These are phyloP conservation scores for Actinomortierella ambigua DNA, from an alignment of 371 early-diverging fungal genomes.

Conservation along the genomic window DNA sequence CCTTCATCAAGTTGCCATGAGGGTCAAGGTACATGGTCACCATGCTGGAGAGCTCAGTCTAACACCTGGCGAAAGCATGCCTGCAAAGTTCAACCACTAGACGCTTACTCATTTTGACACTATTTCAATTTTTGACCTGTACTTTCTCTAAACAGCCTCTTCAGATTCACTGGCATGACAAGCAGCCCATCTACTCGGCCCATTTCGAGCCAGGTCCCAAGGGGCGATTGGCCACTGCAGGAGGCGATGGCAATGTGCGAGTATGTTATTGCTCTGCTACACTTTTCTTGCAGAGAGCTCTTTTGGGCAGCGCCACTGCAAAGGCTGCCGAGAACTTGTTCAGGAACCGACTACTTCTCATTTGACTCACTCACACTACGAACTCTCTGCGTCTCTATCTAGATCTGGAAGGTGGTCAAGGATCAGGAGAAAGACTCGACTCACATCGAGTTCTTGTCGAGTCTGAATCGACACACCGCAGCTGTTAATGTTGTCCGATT, in stretches of 20 bases:
- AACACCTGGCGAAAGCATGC: not conserved
- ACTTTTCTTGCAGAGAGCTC: too few species aligned
- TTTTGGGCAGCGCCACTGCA: too few species aligned
- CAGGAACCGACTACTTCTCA: not conserved
- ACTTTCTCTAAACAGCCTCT: too few species aligned
- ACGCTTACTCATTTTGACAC: not conserved
- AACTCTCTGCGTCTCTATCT: not conserved
- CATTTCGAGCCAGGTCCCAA: slow-evolving; percentile 80
- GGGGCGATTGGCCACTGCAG: slow-evolving; percentile 86
- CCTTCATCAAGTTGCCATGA: slow-evolving; percentile 18
- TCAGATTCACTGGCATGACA: slow-evolving; percentile 96
- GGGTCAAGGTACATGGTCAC: slow-evolving; percentile 22
- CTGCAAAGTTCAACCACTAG: not conserved
- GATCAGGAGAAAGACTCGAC: slow-evolving; percentile 50
- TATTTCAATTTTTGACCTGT: too few species aligned
- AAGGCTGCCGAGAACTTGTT: too few species aligned
- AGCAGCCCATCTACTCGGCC: slow-evolving; percentile 86
- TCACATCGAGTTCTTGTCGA: slow-evolving; percentile 82
- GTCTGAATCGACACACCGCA: slow-evolving; percentile 82
- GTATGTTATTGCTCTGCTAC: slow-evolving; percentile 51
- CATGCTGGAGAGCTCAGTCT: not conserved
- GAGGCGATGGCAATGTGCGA: slow-evolving; percentile 89
- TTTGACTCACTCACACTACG: too few species aligned
- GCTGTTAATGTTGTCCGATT: slow-evolving; percentile 96
- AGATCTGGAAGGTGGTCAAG: slow-evolving; percentile 73